Percentiles rank a stretch among this genome's conserved stretches.
Evolutionary conservation across 352 stramenopile species (phyloP).

Genomic region (Pythium sukuiense): DNA sequence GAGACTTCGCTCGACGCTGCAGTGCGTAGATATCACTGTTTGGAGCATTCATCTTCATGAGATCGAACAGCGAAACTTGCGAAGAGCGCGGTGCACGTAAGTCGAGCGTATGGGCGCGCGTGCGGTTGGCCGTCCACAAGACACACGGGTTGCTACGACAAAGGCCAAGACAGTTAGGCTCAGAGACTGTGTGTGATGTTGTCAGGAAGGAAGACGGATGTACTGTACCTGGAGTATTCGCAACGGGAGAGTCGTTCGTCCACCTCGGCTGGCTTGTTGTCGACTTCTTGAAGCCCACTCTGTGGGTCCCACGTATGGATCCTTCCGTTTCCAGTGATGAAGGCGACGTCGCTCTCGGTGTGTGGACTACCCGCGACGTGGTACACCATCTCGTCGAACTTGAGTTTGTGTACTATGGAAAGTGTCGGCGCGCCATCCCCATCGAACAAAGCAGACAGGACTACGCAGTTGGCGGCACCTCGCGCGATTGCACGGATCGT

Average conservation of each 20-base stretch:
- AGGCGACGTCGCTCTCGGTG: constrained; percentile 52
- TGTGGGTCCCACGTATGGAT: constrained; percentile 55
- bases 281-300: constrained; percentile 39
- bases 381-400: constrained; percentile 54
- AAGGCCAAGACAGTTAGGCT: not conserved
- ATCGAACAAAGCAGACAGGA: constrained; percentile 30
- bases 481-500: constrained; percentile 44
- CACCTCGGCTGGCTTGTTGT: constrained; percentile 20
- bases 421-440: constrained; percentile 29
- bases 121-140: constrained; percentile 55
- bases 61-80: constrained; percentile 52
- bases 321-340: constrained; percentile 47
- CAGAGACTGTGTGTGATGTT: not conserved
- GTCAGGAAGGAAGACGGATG: not conserved
- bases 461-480: constrained; percentile 41
- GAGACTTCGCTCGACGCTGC: constrained; percentile 56
- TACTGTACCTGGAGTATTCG: constrained; percentile 68
- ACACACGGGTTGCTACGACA: constrained; percentile 63
- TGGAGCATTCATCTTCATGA: constrained; percentile 34
- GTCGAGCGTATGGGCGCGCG: constrained; percentile 48
- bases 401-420: constrained; percentile 36
- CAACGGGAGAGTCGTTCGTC: constrained; percentile 53
- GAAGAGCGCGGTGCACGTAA: constrained; percentile 37
- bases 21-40: constrained; percentile 62
- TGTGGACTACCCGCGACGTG: constrained; percentile 71